Conservation (phyloP, 805 yeast genomes). For the Hanseniaspora nectarophila region DNA sequence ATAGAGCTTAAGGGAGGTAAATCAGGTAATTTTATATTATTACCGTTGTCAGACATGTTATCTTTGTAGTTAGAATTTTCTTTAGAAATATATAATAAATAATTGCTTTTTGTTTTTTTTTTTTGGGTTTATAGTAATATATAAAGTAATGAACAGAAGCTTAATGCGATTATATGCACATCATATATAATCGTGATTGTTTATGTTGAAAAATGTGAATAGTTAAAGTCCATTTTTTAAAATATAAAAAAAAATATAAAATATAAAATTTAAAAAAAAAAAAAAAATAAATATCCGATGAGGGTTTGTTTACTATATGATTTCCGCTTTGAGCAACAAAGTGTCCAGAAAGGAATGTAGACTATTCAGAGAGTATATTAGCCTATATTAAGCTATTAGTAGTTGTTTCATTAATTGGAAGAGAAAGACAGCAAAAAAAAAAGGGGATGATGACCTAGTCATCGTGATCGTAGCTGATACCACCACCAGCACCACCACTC, state of each 20-base stretch:
- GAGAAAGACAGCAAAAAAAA: no score
- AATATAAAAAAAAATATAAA: no score
- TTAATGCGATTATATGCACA: no score
- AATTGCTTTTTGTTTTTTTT: background rate
- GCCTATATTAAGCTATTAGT: no score
- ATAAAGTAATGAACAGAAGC: no score
- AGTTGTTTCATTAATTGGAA: no score
- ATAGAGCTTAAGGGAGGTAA: conserved; percentile 12
- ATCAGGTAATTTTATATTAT: conserved; percentile 2
- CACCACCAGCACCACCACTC: conserved; percentile 12
- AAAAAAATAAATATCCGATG: background rate
- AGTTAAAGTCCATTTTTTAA: background rate
- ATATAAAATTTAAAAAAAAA: no score
- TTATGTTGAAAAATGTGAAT: background rate
- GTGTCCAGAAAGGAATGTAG: background rate
- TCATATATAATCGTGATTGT: no score
- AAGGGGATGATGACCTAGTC: no score
- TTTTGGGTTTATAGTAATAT: background rate
- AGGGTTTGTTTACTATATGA: background rate
- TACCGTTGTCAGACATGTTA: background rate
- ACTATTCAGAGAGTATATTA: no score
- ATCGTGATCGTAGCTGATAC: background rate
- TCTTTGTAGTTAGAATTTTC: background rate
- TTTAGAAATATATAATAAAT: background rate
- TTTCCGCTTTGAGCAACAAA: background rate